phyloP scores from a whole-genome alignment of 148 eudicot genomes.

The Vaccinium myrtillus region DNA sequence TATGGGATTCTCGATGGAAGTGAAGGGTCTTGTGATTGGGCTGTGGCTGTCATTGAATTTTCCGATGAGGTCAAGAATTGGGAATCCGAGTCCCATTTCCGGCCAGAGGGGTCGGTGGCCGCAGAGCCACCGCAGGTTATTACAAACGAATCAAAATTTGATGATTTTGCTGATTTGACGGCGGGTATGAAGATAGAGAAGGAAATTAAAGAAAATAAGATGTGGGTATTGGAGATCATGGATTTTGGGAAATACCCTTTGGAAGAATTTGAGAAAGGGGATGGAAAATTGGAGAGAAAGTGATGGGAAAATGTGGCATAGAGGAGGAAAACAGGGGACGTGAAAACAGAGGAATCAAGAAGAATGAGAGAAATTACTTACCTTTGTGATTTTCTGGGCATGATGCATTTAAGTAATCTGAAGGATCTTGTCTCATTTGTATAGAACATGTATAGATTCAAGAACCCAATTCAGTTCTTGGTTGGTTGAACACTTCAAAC shows the following conservation, averaged over 20 bases:
- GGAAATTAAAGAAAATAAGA: slow-evolving; percentile 16
- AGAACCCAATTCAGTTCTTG: slow-evolving; percentile 4
- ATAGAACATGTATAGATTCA: neutral
- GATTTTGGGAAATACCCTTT: slow-evolving; percentile 16
- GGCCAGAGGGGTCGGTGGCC: slow-evolving; percentile 46
- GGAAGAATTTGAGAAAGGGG: neutral
- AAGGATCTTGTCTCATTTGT: neutral
- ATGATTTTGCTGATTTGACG: neutral
- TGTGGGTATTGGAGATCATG: slow-evolving; percentile 31
- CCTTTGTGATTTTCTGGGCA: neutral
- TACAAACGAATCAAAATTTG: slow-evolving; percentile 20
- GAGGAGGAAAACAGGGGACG: neutral
- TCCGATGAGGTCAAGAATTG: slow-evolving; percentile 38
- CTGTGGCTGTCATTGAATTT: slow-evolving; percentile 30
- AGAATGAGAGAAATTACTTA: neutral
- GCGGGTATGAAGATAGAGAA: neutral
- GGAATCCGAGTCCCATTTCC: slow-evolving; percentile 62
- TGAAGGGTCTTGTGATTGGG: slow-evolving; percentile 70
- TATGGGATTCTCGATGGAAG: slow-evolving; percentile 66
- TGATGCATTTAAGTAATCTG: neutral
- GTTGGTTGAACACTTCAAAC: slow-evolving; percentile 8
- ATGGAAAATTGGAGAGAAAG: neutral
- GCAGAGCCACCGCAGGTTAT: slow-evolving; percentile 25
- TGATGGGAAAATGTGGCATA: slow-evolving; percentile 16
- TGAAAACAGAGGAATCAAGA: neutral